Evolutionary conservation across 2,329 filamentous ascomycete genomes (phyloP).

Genomic region (Beauveria australis): DNA sequence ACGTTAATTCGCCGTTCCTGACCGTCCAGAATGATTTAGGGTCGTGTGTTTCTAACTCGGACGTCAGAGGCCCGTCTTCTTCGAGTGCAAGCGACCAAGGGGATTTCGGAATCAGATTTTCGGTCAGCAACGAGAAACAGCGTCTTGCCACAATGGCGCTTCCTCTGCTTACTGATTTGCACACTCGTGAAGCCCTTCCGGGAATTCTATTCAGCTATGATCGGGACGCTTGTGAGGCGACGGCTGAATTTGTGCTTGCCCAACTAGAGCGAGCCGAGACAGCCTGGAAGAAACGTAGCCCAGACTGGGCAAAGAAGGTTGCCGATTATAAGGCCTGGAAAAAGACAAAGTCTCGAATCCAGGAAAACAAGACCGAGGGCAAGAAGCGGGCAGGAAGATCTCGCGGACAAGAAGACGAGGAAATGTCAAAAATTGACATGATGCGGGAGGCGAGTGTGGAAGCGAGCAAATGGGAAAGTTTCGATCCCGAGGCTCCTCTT

Average conservation of each 20-base stretch:
- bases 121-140: neutral
- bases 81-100: neutral
- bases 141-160: conserved; percentile 23
- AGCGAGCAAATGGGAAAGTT: conserved; percentile 50
- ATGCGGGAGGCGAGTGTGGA: conserved; percentile 50
- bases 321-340: conserved; percentile 50
- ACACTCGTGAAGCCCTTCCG: conserved; percentile 57
- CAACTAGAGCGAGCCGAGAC: conserved; percentile 34
- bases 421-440: conserved; percentile 46
- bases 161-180: conserved; percentile 50
- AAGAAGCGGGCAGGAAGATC: conserved; percentile 24
- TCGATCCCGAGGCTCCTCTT: conserved; percentile 57
- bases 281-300: conserved; percentile 46
- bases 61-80: neutral
- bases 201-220: conserved; percentile 75
- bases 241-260: conserved; percentile 41
- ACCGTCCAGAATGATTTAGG: conserved; percentile 38
- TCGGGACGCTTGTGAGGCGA: conserved; percentile 53
- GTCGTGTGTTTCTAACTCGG: neutral
- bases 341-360: conserved; percentile 34
- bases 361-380: conserved; percentile 21
- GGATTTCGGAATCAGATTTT: neutral
- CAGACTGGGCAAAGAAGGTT: conserved; percentile 54
- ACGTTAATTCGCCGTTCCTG: conserved; percentile 35
- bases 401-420: conserved; percentile 31